Base-by-base conservation (phyloP, 805 yeast genomes). In the Monosporozyma aquatica region DNA sequence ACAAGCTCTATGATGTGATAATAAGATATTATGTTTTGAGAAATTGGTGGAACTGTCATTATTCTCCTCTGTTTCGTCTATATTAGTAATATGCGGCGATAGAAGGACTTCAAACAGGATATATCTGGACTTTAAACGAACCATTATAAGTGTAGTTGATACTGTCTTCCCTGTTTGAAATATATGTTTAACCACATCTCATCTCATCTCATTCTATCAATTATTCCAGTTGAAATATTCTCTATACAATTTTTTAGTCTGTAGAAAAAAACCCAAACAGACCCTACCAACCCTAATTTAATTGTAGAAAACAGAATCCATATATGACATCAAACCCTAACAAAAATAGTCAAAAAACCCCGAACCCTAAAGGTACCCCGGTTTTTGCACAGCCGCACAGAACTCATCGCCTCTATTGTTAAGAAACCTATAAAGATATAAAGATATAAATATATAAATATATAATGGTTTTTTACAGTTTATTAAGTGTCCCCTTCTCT, bases 121-220 rank as follows among this genome's bases (percentile, higher is more conserved):
- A 54, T 90, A 89, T 51, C 97, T 67, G 14, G 87, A 79, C 60
- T 89, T 89, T 23, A 89, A 69, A 54, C 97, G 75, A 13, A 89
- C 97, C 97, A 89, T 89, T 6, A n/a, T 26, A 2, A 27, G 14
- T n/a, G n/a, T n/a, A n/a, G n/a, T n/a, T n/a, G n/a, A n/a, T n/a
- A n/a, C 8, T 26, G 28, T 3, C 8, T 26, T 26, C n/a, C n/a
- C n/a, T n/a, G n/a, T n/a, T n/a, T n/a, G n/a, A n/a, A n/a, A n/a
- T n/a, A n/a, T n/a, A n/a, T n/a, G n/a, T n/a, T n/a, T n/a, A n/a
- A n/a, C n/a, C n/a, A n/a, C n/a, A n/a, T 28, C 18, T n/a, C 8
- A 28, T 28, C 17, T 28, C 30, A 28, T 28, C 15, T n/a, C 9
- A 5, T 28, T 4, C 8, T n/a, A n/a, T n/a, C n/a, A n/a, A n/a